Evolutionary conservation across 352 stramenopile genomes (phyloP), one percentile per base, ranked within the genome.

Genomic region (Globisporangium megalacanthum): DNA sequence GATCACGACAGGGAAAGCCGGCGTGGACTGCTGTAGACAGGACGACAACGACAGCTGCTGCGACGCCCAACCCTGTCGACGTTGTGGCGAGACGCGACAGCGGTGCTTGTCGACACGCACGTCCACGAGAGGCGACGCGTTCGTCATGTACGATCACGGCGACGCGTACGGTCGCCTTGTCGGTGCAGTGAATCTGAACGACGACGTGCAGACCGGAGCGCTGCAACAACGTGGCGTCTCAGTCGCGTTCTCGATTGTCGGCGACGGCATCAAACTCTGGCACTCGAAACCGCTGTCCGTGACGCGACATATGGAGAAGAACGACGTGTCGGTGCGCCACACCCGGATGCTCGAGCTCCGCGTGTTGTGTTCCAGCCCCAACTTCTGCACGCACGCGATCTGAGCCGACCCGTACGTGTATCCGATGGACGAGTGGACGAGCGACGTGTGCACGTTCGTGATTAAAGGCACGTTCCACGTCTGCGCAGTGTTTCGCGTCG

Each of bases 31-130:
- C 25, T 29, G 49, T 96, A 95, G 20, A 82, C 83, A 83, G 4
- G 74, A 87, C 20, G 91, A 95, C 50, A 88, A 97, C 46, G 89
- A 97, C 61, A 96, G 89, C 49, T 84, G 88, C 7, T 97, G 97
- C 68, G 97, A 96, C 44, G 89, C 94, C 52, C 35, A 66, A 65
- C 36, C 68, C 68, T 8, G 88, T 93, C 54, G 68, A 70, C 20
- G 66, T 95, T 7, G 65, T 17, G 83, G 81, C 4, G 82, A 95
- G 48, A 56, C 57, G 3, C 88, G 86, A 37, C 79, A 89, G 42
- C 77, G 80, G 4, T 88, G 75, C n/a, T 55, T 95, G 22, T 93
- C 85, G 13, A 89, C 79, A 4, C 83, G 92, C 59, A 83, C 85
- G 17, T 83, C 80, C 10, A 69, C 82, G 10, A 66, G 84, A 36